Percentiles rank a stretch among this genome's conserved stretches.
Evolutionary conservation across 805 yeast species (phyloP).

Genomic region (Yarrowia sp.): DNA sequence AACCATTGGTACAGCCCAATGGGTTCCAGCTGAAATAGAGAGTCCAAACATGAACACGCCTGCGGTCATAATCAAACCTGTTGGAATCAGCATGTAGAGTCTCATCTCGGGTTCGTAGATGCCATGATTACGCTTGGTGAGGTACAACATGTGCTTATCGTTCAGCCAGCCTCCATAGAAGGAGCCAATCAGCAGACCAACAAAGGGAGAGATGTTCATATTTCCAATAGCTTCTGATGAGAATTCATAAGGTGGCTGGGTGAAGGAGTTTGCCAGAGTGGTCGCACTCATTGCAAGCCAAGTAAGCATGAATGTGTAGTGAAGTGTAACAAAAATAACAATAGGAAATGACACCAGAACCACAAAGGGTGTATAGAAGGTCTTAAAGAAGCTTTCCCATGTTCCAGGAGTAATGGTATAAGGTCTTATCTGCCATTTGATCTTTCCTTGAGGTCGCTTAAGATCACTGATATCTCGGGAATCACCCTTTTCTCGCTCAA

Average conservation of each 20-base stretch:
- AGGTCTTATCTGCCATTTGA: not conserved
- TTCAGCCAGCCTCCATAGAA: slow-evolving; percentile 6
- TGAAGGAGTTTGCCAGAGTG: not conserved
- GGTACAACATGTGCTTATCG: not conserved
- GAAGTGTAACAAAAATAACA: not conserved
- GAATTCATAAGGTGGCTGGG: not conserved
- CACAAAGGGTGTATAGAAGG: not conserved
- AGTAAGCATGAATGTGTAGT: not conserved
- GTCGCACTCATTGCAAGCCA: slow-evolving; percentile 3
- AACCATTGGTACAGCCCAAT: slow-evolving; percentile 4
- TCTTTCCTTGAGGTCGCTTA: not conserved
- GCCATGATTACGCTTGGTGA: not conserved
- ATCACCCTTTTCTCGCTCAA: not conserved
- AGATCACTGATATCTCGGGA: not conserved
- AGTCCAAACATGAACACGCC: slow-evolving; percentile 4
- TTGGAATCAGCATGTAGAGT: not conserved
- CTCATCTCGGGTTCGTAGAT: slow-evolving; percentile 1
- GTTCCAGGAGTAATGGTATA: not conserved
- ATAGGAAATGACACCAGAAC: not conserved
- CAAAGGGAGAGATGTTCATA: not conserved
- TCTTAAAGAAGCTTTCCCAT: not conserved
- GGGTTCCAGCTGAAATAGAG: not conserved
- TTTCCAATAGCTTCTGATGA: not conserved
- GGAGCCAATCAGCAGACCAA: not conserved
- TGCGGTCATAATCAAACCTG: not conserved